A percentile compares a stretch with the other conserved stretches of the same genome.
These are phyloP conservation scores for Suillus weaverae DNA, from an alignment of 768 basidiomycete genomes.

Conservation along the genomic window DNA sequence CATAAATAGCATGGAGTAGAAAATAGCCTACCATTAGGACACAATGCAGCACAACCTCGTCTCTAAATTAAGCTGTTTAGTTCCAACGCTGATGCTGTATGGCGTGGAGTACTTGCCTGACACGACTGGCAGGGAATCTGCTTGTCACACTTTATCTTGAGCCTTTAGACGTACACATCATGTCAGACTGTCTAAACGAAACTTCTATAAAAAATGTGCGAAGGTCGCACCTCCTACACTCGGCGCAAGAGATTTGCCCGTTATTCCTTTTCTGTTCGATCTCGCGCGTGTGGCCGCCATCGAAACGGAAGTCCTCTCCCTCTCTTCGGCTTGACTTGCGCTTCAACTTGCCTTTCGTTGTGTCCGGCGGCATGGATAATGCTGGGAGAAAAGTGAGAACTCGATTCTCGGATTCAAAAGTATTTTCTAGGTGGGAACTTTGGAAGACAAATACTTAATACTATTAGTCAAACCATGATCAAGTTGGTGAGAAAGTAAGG, in stretches of 20 bases:
- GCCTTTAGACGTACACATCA: conserved; percentile 38
- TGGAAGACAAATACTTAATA: neutral
- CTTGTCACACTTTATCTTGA: conserved; percentile 85
- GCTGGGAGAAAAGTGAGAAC: conserved; percentile 12
- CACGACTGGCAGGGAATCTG: conserved; percentile 79
- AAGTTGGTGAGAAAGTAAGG: conserved; percentile 17
- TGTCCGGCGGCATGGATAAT: conserved; percentile 55
- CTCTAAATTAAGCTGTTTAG: conserved; percentile 37
- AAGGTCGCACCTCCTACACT: conserved; percentile 76
- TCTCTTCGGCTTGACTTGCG: conserved; percentile 51
- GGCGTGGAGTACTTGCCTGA: conserved; percentile 43
- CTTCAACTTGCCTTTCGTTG: conserved; percentile 49
- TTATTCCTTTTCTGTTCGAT: conserved; percentile 73
- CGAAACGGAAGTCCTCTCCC: conserved; percentile 49
- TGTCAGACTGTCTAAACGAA: conserved; percentile 24
- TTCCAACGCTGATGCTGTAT: neutral
- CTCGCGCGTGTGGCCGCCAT: conserved; percentile 58
- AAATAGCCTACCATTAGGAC: conserved; percentile 61
- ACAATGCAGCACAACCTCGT: conserved; percentile 66
- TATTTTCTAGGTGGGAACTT: conserved; percentile 20
- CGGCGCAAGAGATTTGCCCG: conserved; percentile 78
- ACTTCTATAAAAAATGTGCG: conserved; percentile 33
- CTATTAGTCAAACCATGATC: neutral
- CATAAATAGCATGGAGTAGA: conserved; percentile 1
- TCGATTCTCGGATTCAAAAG: conserved; percentile 11